These are phyloP conservation scores for Leishmania martiniquensis DNA, from an alignment of 208 protist species.

Conservation along the genomic window DNA sequence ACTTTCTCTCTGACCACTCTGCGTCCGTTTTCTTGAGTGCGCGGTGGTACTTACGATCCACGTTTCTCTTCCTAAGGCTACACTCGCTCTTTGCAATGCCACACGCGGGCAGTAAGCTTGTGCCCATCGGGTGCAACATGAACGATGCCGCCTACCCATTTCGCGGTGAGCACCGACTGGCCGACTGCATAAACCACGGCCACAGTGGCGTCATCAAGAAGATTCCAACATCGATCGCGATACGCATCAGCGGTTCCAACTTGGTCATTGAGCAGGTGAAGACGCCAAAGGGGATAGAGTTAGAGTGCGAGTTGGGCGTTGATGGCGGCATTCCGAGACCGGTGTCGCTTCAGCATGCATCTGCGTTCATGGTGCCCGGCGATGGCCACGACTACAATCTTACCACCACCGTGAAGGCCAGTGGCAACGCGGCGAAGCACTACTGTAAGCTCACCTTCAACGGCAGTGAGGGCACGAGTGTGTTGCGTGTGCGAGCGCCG, in stretches of 20 bases:
- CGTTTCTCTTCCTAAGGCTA: neutral
- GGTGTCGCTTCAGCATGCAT: constrained; percentile 45
- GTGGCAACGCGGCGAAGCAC: constrained; percentile 43
- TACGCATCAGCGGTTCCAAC: constrained; percentile 76
- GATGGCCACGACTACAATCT: constrained; percentile 83
- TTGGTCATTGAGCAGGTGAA: constrained; percentile 79
- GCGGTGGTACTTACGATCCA: neutral
- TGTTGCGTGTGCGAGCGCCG: constrained; percentile 66
- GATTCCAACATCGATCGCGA: constrained; percentile 48
- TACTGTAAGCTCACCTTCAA: constrained; percentile 75
- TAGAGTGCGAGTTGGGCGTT: constrained; percentile 76
- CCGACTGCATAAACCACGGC: constrained; percentile 77
- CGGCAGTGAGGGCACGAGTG: constrained; percentile 61
- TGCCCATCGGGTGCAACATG: constrained; percentile 80
- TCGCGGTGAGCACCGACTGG: constrained; percentile 66
- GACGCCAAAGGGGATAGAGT: constrained; percentile 39
- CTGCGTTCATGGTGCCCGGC: constrained; percentile 61
- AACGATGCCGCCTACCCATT: constrained; percentile 89
- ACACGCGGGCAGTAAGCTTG: constrained; percentile 27
- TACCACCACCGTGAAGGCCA: constrained; percentile 52
- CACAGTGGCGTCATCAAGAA: constrained; percentile 61
- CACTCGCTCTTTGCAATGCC: constrained; percentile 20
- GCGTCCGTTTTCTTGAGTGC: neutral
- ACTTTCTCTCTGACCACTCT: neutral
- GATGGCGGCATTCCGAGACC: constrained; percentile 52